Evolutionary conservation across 352 stramenopile species (phyloP).

Genomic region (Globisporangium solare): DNA sequence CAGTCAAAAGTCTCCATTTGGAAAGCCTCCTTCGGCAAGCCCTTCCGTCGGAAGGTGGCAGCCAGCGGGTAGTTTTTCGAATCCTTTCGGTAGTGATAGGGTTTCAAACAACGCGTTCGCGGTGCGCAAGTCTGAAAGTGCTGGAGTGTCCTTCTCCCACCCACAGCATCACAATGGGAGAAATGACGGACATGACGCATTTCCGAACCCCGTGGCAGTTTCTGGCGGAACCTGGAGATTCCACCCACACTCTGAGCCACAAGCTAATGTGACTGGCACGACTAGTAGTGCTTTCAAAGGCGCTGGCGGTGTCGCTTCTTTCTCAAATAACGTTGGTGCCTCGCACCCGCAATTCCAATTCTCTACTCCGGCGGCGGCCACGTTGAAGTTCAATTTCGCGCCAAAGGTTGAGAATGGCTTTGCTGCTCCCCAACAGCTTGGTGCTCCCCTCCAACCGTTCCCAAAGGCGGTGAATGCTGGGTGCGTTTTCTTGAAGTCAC

Average conservation of each 20-base stretch:
- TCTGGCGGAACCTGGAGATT: slow-evolving; percentile 1
- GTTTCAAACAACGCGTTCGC: not conserved
- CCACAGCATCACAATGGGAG: not conserved
- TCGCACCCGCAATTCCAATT: not conserved
- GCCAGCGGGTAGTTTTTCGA: not conserved
- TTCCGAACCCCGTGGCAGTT: not conserved
- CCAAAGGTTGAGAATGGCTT: not conserved
- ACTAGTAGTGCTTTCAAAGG: not conserved
- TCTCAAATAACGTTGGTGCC: not conserved
- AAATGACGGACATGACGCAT: not conserved
- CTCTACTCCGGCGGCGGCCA: too few relatives aligned
- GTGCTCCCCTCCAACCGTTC: not conserved
- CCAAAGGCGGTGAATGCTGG: not conserved
- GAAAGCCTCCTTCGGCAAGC: not conserved
- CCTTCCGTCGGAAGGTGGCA: not conserved
- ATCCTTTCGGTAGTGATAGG: not conserved
- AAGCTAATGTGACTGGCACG: not conserved
- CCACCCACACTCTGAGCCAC: not conserved
- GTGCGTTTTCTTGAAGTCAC: not conserved
- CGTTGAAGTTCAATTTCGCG: not conserved
- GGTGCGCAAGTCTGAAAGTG: not conserved
- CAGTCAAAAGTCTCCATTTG: not conserved
- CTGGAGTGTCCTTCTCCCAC: not conserved
- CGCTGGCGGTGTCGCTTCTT: not conserved
- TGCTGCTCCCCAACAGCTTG: not conserved